Evolutionary conservation across 2,329 filamentous ascomycete species (phyloP).

Genomic region (Xylaria sp.): DNA sequence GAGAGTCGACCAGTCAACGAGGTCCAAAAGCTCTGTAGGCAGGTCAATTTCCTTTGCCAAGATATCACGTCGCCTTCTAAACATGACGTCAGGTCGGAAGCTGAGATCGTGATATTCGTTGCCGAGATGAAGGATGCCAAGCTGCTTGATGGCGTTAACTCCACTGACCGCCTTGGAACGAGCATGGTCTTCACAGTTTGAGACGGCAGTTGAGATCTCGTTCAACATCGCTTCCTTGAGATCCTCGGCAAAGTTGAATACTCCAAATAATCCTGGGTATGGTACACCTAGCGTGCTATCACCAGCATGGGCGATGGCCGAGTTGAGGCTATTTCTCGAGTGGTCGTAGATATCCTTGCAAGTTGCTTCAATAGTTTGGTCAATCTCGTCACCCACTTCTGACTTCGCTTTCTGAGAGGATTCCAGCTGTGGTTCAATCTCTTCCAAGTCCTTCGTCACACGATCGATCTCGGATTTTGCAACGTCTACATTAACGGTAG

Average conservation of each 20-base stretch:
- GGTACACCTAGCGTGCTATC: conserved; percentile 81
- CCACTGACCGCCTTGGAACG: conserved; percentile 79
- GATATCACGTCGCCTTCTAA: conserved; percentile 81
- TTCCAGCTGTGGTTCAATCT: conserved; percentile 87
- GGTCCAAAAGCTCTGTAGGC: conserved; percentile 89
- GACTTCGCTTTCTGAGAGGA: conserved; percentile 81
- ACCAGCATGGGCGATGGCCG: conserved; percentile 80
- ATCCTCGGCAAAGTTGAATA: conserved; percentile 93
- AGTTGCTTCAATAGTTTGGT: conserved; percentile 83
- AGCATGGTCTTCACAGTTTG: conserved; percentile 85
- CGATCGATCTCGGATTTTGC: conserved; percentile 86
- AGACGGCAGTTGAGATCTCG: conserved; percentile 82
- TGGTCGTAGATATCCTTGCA: conserved; percentile 87
- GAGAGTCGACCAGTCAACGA: conserved; percentile 86
- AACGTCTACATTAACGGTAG: conserved; percentile 86
- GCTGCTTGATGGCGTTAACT: conserved; percentile 86
- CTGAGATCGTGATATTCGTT: conserved; percentile 86
- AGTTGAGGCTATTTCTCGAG: conserved; percentile 78
- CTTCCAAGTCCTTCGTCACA: conserved; percentile 80
- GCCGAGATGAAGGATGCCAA: conserved; percentile 88
- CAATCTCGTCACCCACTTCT: conserved; percentile 83
- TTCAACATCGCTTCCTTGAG: conserved; percentile 92
- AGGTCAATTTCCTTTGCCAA: conserved; percentile 87
- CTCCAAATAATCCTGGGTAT: conserved; percentile 86
- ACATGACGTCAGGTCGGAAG: conserved; percentile 95